Evolutionary conservation across 208 protist species (phyloP).

Genomic region (Zelonia costaricensis): DNA sequence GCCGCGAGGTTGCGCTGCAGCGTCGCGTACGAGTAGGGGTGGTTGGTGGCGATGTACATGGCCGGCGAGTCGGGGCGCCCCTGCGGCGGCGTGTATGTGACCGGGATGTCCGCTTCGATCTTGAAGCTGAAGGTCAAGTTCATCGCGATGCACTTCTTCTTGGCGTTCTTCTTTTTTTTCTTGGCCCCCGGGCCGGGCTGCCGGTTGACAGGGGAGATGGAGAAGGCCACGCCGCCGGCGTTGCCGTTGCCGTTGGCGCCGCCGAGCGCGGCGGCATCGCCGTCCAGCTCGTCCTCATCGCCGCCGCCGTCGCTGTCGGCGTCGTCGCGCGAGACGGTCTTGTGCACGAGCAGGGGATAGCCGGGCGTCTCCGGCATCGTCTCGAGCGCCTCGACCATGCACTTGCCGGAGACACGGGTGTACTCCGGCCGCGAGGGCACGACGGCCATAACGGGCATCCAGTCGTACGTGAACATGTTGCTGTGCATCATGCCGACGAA

Average conservation of each 20-base stretch:
- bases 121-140: constrained; percentile 81
- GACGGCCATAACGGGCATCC: constrained; percentile 80
- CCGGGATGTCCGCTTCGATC: constrained; percentile 57
- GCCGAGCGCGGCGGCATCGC: background rate
- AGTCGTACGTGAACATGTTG: constrained; percentile 86
- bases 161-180: constrained; percentile 48
- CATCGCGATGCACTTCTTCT: constrained; percentile 73
- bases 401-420: constrained; percentile 62
- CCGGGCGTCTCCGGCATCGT: constrained; percentile 79
- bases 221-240: constrained; percentile 23
- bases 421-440: constrained; percentile 62
- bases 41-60: constrained; percentile 92
- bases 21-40: constrained; percentile 88
- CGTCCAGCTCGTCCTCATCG: constrained; percentile 31
- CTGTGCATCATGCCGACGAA: constrained; percentile 87
- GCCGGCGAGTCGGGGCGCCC: constrained; percentile 55
- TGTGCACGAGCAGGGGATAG: constrained; percentile 71
- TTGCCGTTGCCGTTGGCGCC: background rate
- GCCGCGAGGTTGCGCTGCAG: constrained; percentile 61
- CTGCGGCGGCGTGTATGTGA: constrained; percentile 39
- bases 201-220: constrained; percentile 15
- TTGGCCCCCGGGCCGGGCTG: constrained; percentile 20
- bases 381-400: constrained; percentile 54
- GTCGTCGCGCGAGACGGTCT: constrained; percentile 11
- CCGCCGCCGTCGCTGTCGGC: constrained; percentile 29